These are phyloP conservation scores for Leccinum pellstonianum DNA, from an alignment of 768 basidiomycete genomes.

Conservation along the genomic window DNA sequence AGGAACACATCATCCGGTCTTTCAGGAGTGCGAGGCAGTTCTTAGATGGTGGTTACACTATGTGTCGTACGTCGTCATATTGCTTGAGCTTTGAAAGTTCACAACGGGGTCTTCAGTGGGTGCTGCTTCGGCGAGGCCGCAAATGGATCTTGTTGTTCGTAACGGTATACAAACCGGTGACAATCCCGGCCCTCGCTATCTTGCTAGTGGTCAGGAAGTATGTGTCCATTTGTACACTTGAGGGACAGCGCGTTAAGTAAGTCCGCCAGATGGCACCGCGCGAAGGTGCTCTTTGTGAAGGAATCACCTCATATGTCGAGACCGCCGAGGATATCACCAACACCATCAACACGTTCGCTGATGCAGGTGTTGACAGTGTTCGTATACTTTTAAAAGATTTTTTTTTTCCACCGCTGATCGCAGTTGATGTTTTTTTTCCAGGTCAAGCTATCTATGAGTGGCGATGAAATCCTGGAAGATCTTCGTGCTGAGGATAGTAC, in stretches of 20 bases:
- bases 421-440: constrained; percentile 4
- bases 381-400: neutral
- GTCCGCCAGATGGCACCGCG: constrained; percentile 29
- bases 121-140: constrained; percentile 35
- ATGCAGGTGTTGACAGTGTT: constrained; percentile 24
- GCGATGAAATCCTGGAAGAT: constrained; percentile 35
- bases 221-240: neutral
- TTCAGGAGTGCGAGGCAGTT: constrained; percentile 33
- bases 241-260: constrained; percentile 1
- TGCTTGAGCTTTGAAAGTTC: neutral
- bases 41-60: constrained; percentile 38
- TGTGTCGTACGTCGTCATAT: constrained; percentile 29
- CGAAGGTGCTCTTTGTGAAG: constrained; percentile 31
- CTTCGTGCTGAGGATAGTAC: constrained; percentile 37
- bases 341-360: constrained; percentile 26
- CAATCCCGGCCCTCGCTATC: constrained; percentile 36
- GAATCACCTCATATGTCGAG: constrained; percentile 35
- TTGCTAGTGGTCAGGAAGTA: constrained; percentile 38
- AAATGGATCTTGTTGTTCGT: constrained; percentile 34
- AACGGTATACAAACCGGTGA: constrained; percentile 35
- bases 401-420: neutral
- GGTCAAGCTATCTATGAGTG: constrained; percentile 38
- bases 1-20: constrained; percentile 35
- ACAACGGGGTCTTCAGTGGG: constrained; percentile 23
- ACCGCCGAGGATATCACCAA: constrained; percentile 30